A percentile compares a stretch with the other conserved stretches of the same genome.
Evolutionary conservation across 306 rosid genomes (phyloP).

Genomic region (Quercus wislizeni): DNA sequence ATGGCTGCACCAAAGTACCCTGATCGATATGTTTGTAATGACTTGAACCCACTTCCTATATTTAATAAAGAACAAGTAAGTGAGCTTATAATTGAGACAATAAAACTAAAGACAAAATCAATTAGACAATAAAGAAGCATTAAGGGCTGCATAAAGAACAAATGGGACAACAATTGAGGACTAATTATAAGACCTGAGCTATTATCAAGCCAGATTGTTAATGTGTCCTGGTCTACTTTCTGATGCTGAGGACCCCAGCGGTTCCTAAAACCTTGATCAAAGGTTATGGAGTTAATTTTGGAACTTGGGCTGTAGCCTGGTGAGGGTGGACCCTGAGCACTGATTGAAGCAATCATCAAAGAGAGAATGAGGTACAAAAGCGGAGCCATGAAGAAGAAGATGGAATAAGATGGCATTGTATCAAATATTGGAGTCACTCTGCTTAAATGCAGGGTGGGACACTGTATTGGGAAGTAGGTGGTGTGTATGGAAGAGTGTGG

Average conservation of each 20-base stretch:
- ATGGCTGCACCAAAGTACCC: slow-evolving; percentile 80
- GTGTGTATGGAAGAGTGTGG: slow-evolving; percentile 26
- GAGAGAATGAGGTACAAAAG: slow-evolving; percentile 32
- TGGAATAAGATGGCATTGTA: slow-evolving; percentile 34
- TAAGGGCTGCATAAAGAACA: neutral
- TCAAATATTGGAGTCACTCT: slow-evolving; percentile 31
- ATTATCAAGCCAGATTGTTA: slow-evolving; percentile 76
- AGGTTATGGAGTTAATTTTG: slow-evolving; percentile 42
- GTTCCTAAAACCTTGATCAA: slow-evolving; percentile 60
- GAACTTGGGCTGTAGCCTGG: slow-evolving; percentile 78
- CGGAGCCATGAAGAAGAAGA: slow-evolving; percentile 34
- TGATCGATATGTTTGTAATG: slow-evolving; percentile 52
- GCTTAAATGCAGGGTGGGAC: slow-evolving; percentile 28
- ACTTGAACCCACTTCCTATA: slow-evolving; percentile 91
- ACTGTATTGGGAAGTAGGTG: slow-evolving; percentile 6
- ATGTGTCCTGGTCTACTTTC: slow-evolving; percentile 45
- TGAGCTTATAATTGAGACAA: neutral
- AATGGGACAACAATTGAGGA: neutral
- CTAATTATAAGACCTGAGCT: slow-evolving; percentile 46
- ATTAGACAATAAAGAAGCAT: neutral
- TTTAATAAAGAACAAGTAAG: neutral
- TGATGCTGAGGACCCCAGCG: slow-evolving; percentile 89
- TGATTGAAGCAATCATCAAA: slow-evolving; percentile 28
- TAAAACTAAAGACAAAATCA: neutral
- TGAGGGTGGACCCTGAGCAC: slow-evolving; percentile 68